phyloP scores from a whole-genome alignment of 139 green algal species.

The Cymbomonas tetramitiformis region DNA sequence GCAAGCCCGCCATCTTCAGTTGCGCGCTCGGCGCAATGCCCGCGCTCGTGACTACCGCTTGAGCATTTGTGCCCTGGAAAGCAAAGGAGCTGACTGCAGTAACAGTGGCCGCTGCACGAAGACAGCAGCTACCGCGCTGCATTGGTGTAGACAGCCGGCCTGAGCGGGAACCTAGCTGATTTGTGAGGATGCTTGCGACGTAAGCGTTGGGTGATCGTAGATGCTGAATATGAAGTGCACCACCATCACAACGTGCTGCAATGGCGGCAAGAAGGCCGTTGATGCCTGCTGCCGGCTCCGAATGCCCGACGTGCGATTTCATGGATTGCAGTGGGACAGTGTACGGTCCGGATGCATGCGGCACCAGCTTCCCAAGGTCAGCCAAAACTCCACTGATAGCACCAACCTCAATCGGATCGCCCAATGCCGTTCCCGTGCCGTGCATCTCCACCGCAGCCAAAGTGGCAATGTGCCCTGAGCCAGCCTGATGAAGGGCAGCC shows the following conservation, averaged over 20 bases:
- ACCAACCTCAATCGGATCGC: conserved; percentile 32
- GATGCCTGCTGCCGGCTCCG: conserved; percentile 65
- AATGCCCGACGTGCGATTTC: conserved; percentile 67
- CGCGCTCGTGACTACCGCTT: too few species aligned
- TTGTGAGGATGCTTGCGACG: too few species aligned
- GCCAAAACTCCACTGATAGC: not conserved
- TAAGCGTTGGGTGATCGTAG: conserved; percentile 47
- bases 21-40: too few species aligned
- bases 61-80: conserved; percentile 69
- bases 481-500: conserved; percentile 33
- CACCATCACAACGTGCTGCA: not conserved
- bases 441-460: conserved; percentile 15
- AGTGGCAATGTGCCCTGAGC: not conserved
- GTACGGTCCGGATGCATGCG: too few species aligned
- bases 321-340: too few species aligned
- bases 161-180: too few species aligned
- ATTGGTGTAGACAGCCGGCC: too few species aligned
- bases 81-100: conserved; percentile 64
- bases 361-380: too few species aligned
- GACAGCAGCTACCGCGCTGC: too few species aligned
- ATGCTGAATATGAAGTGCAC: conserved; percentile 5
- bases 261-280: conserved; percentile 37
- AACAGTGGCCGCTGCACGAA: too few species aligned
- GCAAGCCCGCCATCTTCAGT: too few species aligned
- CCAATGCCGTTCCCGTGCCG: conserved; percentile 27